Evolutionary conservation across 2,329 filamentous ascomycete species (phyloP).

Genomic region (Chrysoporthe austroafricana): DNA sequence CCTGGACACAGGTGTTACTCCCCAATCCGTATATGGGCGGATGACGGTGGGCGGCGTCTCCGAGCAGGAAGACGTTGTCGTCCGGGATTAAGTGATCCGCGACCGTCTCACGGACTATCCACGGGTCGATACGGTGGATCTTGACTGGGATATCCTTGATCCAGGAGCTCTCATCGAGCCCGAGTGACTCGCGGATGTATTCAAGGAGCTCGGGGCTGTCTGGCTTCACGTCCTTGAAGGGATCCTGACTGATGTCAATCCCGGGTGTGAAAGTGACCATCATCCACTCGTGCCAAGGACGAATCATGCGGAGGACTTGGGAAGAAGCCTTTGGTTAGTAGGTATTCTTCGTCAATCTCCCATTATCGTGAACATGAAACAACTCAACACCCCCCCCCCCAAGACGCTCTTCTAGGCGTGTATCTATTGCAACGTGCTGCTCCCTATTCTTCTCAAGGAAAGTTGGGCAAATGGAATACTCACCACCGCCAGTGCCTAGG

Average conservation of each 20-base stretch:
- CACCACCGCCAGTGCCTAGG: slow-evolving; percentile 46
- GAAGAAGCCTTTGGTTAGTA: not conserved
- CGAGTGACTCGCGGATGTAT: slow-evolving; percentile 50
- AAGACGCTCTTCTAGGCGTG: no score
- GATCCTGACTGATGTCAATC: slow-evolving; percentile 38
- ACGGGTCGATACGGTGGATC: slow-evolving; percentile 52
- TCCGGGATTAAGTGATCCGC: slow-evolving; percentile 51
- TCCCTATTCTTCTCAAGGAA: not conserved
- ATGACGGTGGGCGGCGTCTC: slow-evolving; percentile 57
- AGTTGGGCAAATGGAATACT: not conserved
- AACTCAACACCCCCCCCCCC: no score
- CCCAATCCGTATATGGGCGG: slow-evolving; percentile 55
- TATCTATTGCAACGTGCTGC: no score
- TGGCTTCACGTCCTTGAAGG: slow-evolving; percentile 19
- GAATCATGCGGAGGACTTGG: slow-evolving; percentile 55
- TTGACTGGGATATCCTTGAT: slow-evolving; percentile 43
- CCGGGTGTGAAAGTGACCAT: slow-evolving; percentile 38
- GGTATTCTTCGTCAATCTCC: not conserved
- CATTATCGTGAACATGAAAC: no score
- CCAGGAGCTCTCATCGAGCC: slow-evolving; percentile 44
- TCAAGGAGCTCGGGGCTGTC: slow-evolving; percentile 15
- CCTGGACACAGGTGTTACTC: slow-evolving; percentile 55
- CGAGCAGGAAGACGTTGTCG: slow-evolving; percentile 50
- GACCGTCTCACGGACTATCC: slow-evolving; percentile 60
- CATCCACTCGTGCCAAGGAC: slow-evolving; percentile 62